phyloP scores from a whole-genome alignment of 768 basidiomycete genomes.

The Boletus tomentosulus region DNA sequence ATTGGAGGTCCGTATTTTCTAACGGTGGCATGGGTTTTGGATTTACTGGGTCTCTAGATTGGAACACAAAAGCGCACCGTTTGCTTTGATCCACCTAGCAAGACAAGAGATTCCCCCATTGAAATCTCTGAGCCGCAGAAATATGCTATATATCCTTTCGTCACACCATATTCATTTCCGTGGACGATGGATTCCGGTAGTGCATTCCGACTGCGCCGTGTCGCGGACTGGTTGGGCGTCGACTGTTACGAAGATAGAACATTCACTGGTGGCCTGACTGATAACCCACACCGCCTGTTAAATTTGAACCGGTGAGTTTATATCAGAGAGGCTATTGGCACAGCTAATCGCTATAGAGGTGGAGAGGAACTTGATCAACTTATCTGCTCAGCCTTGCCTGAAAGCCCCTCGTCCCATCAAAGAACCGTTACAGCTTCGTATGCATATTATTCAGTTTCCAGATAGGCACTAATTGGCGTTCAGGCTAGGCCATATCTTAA shows the following conservation, averaged over 20 bases:
- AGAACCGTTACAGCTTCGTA: conserved; percentile 41
- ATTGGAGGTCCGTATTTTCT: conserved; percentile 40
- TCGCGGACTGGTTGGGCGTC: conserved; percentile 55
- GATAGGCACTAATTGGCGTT: conserved; percentile 4
- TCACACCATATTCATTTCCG: conserved; percentile 44
- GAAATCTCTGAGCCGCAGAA: conserved; percentile 31
- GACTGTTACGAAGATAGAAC: conserved; percentile 32
- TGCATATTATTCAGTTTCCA: not conserved
- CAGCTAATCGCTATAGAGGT: conserved; percentile 17
- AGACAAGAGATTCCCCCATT: conserved; percentile 23
- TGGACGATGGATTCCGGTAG: conserved; percentile 43
- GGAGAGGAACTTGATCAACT: conserved; percentile 14
- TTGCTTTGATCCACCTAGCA: conserved; percentile 30
- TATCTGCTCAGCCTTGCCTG: conserved; percentile 2
- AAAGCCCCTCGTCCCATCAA: not conserved
- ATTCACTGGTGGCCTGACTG: conserved; percentile 37
- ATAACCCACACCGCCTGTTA: conserved; percentile 32
- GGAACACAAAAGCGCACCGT: conserved; percentile 15
- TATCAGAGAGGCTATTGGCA: not conserved
- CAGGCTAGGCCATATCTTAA: conserved; percentile 62
- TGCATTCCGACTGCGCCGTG: conserved; percentile 57
- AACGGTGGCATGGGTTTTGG: conserved; percentile 3
- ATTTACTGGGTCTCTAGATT: conserved; percentile 10
- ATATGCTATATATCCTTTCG: conserved; percentile 70
- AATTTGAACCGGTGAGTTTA: conserved; percentile 35